Base-by-base conservation (phyloP, 2,329 filamentous ascomycete species). In the Exutisphaerella laricina region DNA sequence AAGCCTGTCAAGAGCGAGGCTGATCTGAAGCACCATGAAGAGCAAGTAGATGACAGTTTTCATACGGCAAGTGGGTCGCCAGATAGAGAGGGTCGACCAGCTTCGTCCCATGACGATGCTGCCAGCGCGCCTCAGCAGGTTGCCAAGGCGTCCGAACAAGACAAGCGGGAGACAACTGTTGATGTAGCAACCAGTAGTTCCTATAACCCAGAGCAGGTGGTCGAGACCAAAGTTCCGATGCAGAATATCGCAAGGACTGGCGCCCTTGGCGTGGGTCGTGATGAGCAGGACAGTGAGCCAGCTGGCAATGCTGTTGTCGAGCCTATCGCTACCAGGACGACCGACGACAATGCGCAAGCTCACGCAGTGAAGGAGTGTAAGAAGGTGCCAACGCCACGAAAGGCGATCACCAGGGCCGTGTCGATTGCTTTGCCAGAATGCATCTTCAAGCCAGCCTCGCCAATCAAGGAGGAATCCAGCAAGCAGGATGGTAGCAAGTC, bases 321-420 rank as follows among this genome's bases (percentile, higher is more conserved):
- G 6, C 6, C 6, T 7, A 6, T 26, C 6, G 12, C 6, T 12
- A 12, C 6, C 12, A n/a, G n/a, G n/a, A n/a, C n/a, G n/a, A 26
- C 23, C 12, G 23, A 7, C 23, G 23, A 28, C 18, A 41, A 25
- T 28, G 12, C 35, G 9, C n/a, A 18, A 26, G 18, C 21, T 5
- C 18, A 33, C 6, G 22, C 17, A 8, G 10, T 13, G n/a, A 44
- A 34, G 36, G 25, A 25, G 17, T 10, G 23, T 12, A 50, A 46
- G 32, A 52, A 49, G 20, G 49, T 39, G 4, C 39, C 50, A 2
- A 41, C 50, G 12, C 37, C 41, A 6, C 39, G 40, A 21, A 9
- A 50, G 6, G 31, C 49, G 10, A 45, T 33, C 20, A 12, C 26
- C 9, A 51, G 45, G 33, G 44, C 43, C 8, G 39, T 43, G 5